Evolutionary conservation across 148 eudicot species (phyloP).

Genomic region (Talinum fruticosum): DNA sequence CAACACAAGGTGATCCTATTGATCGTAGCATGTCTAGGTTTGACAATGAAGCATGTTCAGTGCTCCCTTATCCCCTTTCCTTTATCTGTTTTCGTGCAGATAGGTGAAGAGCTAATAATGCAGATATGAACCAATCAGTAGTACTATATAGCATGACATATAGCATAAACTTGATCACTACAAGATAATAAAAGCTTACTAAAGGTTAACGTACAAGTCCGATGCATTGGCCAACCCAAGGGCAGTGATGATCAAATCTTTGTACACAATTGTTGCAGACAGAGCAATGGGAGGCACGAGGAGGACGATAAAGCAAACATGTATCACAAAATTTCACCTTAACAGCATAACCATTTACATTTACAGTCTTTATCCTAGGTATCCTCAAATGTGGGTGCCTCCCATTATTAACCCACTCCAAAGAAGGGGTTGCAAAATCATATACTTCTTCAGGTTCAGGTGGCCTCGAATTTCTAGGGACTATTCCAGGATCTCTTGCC

Average conservation of each 20-base stretch:
- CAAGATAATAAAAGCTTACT: not conserved
- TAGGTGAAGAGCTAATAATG: not conserved
- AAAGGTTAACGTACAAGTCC: slow-evolving; percentile 63
- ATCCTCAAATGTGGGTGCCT: slow-evolving; percentile 68
- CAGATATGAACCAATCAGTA: not conserved
- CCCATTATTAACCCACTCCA: slow-evolving; percentile 76
- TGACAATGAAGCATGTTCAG: not conserved
- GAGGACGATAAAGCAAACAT: slow-evolving; percentile 92
- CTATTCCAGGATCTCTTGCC: slow-evolving; percentile 90
- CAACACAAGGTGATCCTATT: too few relatives aligned
- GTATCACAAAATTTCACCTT: slow-evolving; percentile 95
- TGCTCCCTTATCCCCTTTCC: not conserved
- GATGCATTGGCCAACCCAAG: slow-evolving; percentile 99
- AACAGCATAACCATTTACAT: slow-evolving; percentile 66
- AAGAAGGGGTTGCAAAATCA: slow-evolving; percentile 59
- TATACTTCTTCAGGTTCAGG: slow-evolving; percentile 66
- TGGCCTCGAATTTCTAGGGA: slow-evolving; percentile 67
- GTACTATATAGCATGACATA: not conserved
- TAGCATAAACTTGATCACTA: not conserved
- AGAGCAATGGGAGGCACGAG: slow-evolving; percentile 96
- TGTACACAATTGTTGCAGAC: slow-evolving; percentile 97
- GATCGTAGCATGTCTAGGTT: not conserved
- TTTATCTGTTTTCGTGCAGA: not conserved
- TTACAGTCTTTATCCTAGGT: slow-evolving; percentile 65
- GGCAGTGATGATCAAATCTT: slow-evolving; percentile 95